Evolutionary conservation across 2,329 filamentous ascomycete species (phyloP), one percentile per base, ranked within the genome.

Genomic region (Colletotrichum orbiculare): DNA sequence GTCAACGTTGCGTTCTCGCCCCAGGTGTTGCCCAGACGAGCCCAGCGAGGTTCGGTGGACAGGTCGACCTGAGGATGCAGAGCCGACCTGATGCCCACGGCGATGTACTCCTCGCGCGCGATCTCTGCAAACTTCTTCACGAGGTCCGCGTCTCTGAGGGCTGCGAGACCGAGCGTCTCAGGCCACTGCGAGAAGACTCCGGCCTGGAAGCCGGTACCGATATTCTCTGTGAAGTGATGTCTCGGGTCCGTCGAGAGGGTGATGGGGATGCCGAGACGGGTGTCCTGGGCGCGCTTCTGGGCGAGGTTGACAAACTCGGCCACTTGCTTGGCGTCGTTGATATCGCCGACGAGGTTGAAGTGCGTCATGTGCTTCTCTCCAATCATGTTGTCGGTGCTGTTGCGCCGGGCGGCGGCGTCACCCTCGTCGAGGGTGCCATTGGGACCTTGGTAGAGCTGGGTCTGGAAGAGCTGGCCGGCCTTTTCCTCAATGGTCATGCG

Each of bases 51-150:
- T 64, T 86, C 83, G 0, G 83, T 86, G 0, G 82, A 72, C 0
- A 86, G 71, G 66, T 86, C 83, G 7, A 84, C 78, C 60, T 85
- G 83, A 0, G 83, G 84, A 54, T 85, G 83, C 0, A 86, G 73
- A 2, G 83, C 77, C 3, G 76, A 74, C 6, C 82, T 77, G 8
- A 85, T 73, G 2, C 83, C 77, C 6, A 80, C 71, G 1, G 78
- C 76, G 2, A 75, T 56, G 41, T 80, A 80, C 67, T 86, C 83
- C 67, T 84, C 77, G 6, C 83, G 76, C 0, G 79, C 82, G 17
- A 84, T 75, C 39, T 85, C 79, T 8, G 80, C 83, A 55, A 86
- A 86, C 13, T 72, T 74, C 52, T 78, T 71, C 1, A 83, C 81
- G 0, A 84, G 70, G 1, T 77, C 73, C 0, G 80, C 72, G 13